Evolutionary conservation across 257 asterid species (phyloP).

Genomic region (Petunia axillaris): DNA sequence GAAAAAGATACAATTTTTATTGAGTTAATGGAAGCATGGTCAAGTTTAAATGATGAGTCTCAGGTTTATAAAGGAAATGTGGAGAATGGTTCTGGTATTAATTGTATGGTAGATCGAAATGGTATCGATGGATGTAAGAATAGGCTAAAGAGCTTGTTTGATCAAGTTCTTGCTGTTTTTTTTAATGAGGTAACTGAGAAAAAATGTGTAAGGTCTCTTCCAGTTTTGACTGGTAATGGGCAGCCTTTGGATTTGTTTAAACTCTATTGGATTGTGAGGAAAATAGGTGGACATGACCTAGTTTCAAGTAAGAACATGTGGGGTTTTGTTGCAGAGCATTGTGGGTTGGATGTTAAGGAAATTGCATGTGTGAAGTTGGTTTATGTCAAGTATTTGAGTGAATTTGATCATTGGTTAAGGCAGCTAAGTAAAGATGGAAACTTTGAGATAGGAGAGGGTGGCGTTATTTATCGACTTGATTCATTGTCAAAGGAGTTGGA

Average conservation of each 20-base stretch:
- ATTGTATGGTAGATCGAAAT: conserved; percentile 39
- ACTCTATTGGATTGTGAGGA: conserved; percentile 67
- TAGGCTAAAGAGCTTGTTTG: conserved; percentile 60
- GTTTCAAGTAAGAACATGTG: conserved; percentile 52
- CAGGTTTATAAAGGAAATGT: conserved; percentile 25
- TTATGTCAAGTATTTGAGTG: conserved; percentile 58
- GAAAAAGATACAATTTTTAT: background rate
- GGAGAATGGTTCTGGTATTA: conserved; percentile 33
- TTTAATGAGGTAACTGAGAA: conserved; percentile 43
- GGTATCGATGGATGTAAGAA: conserved; percentile 54
- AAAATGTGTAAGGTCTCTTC: conserved; percentile 51
- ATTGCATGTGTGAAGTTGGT: conserved; percentile 50
- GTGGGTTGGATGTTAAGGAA: conserved; percentile 44
- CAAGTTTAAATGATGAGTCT: conserved; percentile 39
- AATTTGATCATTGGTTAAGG: conserved; percentile 61
- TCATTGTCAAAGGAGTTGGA: conserved; percentile 47
- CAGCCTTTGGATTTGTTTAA: conserved; percentile 60
- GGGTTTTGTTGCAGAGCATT: conserved; percentile 60
- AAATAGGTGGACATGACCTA: conserved; percentile 53
- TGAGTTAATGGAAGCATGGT: conserved; percentile 56
- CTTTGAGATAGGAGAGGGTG: conserved; percentile 36
- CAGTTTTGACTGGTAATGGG: conserved; percentile 55
- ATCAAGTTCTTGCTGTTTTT: conserved; percentile 50
- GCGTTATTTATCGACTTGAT: conserved; percentile 48
- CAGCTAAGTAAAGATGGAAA: conserved; percentile 31